Base-by-base conservation (phyloP, 306 rosid species). In the Cicer chorassanicum region DNA sequence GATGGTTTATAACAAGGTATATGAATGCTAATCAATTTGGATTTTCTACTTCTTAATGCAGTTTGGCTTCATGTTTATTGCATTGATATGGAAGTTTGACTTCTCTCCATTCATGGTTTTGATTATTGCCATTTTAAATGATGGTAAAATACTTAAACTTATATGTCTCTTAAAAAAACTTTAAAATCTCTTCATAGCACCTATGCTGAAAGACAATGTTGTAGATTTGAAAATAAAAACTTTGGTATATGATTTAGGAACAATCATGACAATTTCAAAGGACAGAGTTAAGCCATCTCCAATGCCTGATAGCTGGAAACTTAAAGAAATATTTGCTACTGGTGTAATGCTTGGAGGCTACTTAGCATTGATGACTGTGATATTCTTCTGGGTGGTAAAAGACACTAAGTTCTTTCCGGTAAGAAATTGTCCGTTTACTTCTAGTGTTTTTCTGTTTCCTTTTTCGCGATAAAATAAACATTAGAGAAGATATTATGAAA, bases 31-130 rank as follows among this genome's bases (percentile, higher is more conserved):
- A 78, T 70, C 43, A 34, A 0, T 65, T 43, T 75, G 75, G 24
- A 72, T 62, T 59, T 13, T 72, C 49, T 41, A 6, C 81, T 82
- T 21, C 21, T 44, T 9, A 57, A 71, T 85, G 90, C 96, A 95
- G 98, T 95, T 95, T 61, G 99, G 99, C 76, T 95, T 95, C 86
- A 65, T 95, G 99, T 74, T 95, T 61, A 92, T 95, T 68, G 98
- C 99, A 5, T 69, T 95, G 75, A 92, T 92, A 49, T 95, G 99
- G 99, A 90, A 89, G 73, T 95, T 92, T 16, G 99, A 95, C 81
- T 95, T 95, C 87, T 95, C 99, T 24, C 99, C 98, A 8, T 95
- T 95, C 88, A 95, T 95, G 99, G 97, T 95, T 87, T 80, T 95
- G 91, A 95, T 95, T 59, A 95, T 95, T 62, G 99, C 99, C 86